A percentile compares a stretch with the other conserved stretches of the same genome.
These are phyloP conservation scores for Sporothrix variecibatus DNA, from an alignment of 2,329 filamentous ascomycete species.

Conservation along the genomic window DNA sequence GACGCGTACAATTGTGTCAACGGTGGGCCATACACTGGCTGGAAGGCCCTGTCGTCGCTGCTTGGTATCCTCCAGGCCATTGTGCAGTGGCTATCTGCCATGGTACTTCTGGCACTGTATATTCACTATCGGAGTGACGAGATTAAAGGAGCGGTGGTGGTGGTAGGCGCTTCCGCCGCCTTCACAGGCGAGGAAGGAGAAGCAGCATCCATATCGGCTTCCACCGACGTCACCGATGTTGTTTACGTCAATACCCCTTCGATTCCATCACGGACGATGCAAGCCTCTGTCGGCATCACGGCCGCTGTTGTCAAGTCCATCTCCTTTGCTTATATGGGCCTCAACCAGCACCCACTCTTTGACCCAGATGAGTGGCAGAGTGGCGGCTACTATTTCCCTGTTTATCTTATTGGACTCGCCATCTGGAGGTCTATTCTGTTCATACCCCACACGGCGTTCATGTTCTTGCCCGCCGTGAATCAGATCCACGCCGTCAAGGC, in stretches of 20 bases:
- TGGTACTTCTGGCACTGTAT: not conserved
- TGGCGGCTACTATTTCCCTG: not conserved
- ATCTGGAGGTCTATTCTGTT: not conserved
- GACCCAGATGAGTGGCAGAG: slow-evolving; percentile 12
- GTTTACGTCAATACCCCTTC: not conserved
- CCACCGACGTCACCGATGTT: not conserved
- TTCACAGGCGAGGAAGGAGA: not conserved
- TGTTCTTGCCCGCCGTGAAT: slow-evolving; percentile 15
- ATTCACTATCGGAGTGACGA: not conserved
- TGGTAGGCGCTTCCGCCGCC: not conserved
- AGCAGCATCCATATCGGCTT: too few species aligned
- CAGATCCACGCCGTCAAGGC: slow-evolving; percentile 13
- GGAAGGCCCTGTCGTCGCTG: not conserved
- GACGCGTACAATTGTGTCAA: not conserved
- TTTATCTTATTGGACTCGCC: not conserved
- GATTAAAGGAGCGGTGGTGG: not conserved
- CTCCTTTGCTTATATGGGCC: slow-evolving; percentile 1
- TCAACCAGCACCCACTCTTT: slow-evolving; percentile 11
- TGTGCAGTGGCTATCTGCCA: not conserved
- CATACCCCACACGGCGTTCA: too few species aligned
- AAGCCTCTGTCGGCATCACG: not conserved
- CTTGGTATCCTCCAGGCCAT: not conserved
- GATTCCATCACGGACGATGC: not conserved
- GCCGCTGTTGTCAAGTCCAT: not conserved
- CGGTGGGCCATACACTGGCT: not conserved